Evolutionary conservation across 2,329 filamentous ascomycete genomes (phyloP).

Genomic region (Colletotrichum godetiae): DNA sequence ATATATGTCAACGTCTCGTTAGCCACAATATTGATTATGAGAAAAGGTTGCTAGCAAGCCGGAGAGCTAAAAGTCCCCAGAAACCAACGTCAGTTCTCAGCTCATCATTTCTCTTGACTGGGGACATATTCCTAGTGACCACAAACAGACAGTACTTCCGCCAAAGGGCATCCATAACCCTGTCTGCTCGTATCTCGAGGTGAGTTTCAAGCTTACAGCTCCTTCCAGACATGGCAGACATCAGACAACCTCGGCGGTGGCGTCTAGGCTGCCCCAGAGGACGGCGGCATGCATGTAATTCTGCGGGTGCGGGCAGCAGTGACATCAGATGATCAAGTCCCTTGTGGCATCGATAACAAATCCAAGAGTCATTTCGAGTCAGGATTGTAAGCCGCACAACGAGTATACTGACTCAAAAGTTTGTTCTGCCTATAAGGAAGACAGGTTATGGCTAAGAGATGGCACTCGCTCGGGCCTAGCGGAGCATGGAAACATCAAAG

Average conservation of each 20-base stretch:
- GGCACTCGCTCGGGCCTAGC: neutral
- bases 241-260: neutral
- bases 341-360: neutral
- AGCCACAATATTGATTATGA: neutral
- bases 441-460: slow-evolving; percentile 3
- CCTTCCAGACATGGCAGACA: neutral
- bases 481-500: too few relatives aligned
- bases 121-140: neutral
- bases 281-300: neutral
- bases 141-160: neutral
- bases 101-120: neutral
- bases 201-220: neutral
- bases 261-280: neutral
- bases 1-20: neutral
- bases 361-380: neutral
- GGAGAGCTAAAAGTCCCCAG: neutral
- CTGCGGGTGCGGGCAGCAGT: neutral
- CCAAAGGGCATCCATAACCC: neutral
- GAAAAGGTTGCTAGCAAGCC: neutral
- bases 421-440: neutral
- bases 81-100: neutral
- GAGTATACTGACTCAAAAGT: neutral
- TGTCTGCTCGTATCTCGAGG: neutral
- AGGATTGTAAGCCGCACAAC: neutral
- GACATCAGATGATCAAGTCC: neutral